Evolutionary conservation across 2,329 filamentous ascomycete genomes (phyloP).

Genomic region (Epicoccum sorghinum): DNA sequence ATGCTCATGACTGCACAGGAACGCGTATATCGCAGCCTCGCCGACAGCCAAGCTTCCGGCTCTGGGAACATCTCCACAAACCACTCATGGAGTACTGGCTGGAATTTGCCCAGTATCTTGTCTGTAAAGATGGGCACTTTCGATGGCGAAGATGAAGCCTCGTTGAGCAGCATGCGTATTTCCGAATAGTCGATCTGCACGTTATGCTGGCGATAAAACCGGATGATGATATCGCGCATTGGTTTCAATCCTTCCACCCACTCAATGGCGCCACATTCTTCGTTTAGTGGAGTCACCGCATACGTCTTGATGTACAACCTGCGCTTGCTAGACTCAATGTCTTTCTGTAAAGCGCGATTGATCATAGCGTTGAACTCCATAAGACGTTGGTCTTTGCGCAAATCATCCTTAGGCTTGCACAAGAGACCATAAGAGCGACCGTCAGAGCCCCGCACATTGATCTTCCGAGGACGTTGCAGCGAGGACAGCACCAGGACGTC

Average conservation of each 20-base stretch:
- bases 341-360: conserved; percentile 89
- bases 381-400: conserved; percentile 94
- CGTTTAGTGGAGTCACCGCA: conserved; percentile 92
- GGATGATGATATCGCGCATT: conserved; percentile 85
- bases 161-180: conserved; percentile 66
- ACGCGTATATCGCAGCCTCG: conserved; percentile 85
- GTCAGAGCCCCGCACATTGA: conserved; percentile 87
- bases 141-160: conserved; percentile 66
- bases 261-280: conserved; percentile 97
- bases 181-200: conserved; percentile 69
- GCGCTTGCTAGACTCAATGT: conserved; percentile 86
- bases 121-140: conserved; percentile 76
- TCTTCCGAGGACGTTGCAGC: conserved; percentile 86
- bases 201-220: conserved; percentile 76
- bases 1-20: conserved; percentile 99
- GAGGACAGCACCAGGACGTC: conserved; percentile 90
- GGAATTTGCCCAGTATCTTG: conserved; percentile 71
- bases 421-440: conserved; percentile 87
- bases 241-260: conserved; percentile 98
- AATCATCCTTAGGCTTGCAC: conserved; percentile 97
- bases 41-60: conserved; percentile 88
- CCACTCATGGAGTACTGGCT: conserved; percentile 87
- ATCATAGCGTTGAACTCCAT: conserved; percentile 99
- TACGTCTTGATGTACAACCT: conserved; percentile 92
- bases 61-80: conserved; percentile 95